phyloP scores from a whole-genome alignment of 768 basidiomycete genomes.

The Psilocybe subaeruginosa region DNA sequence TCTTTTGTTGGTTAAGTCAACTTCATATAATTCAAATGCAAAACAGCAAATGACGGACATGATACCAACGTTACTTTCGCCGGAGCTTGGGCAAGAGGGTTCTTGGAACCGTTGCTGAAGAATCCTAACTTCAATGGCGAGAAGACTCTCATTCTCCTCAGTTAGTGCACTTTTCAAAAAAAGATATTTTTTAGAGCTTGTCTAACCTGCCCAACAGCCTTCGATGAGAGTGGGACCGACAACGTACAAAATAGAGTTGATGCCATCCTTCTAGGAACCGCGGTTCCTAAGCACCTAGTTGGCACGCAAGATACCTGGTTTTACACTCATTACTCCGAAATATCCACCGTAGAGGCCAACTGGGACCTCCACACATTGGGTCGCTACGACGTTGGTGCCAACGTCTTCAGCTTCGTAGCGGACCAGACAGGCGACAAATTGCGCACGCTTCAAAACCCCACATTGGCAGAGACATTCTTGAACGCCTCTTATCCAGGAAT shows the following conservation, averaged over 20 bases:
- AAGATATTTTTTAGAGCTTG: not conserved
- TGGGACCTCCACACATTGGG: slow-evolving; percentile 66
- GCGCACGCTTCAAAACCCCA: slow-evolving; percentile 8
- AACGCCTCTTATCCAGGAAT: slow-evolving; percentile 32
- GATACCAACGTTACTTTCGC: slow-evolving; percentile 58
- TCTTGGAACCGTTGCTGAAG: slow-evolving; percentile 53
- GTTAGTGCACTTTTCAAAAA: slow-evolving; percentile 9
- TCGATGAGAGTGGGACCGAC: slow-evolving; percentile 55
- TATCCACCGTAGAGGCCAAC: slow-evolving; percentile 61
- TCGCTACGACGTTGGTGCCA: slow-evolving; percentile 57
- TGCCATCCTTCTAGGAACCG: slow-evolving; percentile 43
- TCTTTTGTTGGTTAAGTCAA: not conserved
- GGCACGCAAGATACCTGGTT: slow-evolving; percentile 54
- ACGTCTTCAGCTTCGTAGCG: slow-evolving; percentile 58
- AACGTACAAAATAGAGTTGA: slow-evolving; percentile 50
- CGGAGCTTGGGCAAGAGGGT: slow-evolving; percentile 48
- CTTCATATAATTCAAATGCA: not conserved
- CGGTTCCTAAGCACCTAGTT: slow-evolving; percentile 41
- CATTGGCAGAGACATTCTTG: slow-evolving; percentile 15
- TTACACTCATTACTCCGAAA: slow-evolving; percentile 64
- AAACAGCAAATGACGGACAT: slow-evolving; percentile 56
- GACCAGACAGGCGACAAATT: slow-evolving; percentile 45
- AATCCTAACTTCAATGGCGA: slow-evolving; percentile 56
- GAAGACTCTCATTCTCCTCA: slow-evolving; percentile 59
- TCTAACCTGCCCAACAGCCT: slow-evolving; percentile 30